phyloP scores from a whole-genome alignment of 805 yeast species.

The Candida rishiriensis region DNA sequence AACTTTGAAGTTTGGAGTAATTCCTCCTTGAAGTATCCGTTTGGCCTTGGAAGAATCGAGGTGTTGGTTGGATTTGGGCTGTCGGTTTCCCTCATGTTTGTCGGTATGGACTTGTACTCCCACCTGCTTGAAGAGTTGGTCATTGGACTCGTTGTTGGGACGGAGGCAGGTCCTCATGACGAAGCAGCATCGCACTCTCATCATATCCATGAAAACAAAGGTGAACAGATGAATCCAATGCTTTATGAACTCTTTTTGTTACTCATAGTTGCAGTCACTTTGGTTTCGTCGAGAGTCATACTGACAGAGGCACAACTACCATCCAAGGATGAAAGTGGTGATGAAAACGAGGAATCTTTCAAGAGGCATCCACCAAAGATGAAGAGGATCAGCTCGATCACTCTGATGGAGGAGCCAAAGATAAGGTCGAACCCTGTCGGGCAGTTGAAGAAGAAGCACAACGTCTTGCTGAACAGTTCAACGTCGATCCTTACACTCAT shows the following conservation, averaged over 20 bases:
- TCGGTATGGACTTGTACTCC: slow-evolving; percentile 83
- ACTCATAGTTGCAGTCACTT: slow-evolving; percentile 25
- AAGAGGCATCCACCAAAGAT: slow-evolving; percentile 6
- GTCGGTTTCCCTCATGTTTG: slow-evolving; percentile 79
- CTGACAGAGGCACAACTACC: slow-evolving; percentile 4
- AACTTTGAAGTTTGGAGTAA: slow-evolving; percentile 91
- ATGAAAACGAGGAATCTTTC: background rate
- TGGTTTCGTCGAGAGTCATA: slow-evolving; percentile 29
- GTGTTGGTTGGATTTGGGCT: slow-evolving; percentile 85
- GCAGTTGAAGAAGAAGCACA: slow-evolving; percentile 11
- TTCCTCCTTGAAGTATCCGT: slow-evolving; percentile 79
- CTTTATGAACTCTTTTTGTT: slow-evolving; percentile 29
- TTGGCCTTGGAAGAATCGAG: slow-evolving; percentile 89
- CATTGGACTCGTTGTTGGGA: slow-evolving; percentile 35
- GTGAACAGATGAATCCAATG: slow-evolving; percentile 17
- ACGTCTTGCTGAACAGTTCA: slow-evolving; percentile 30
- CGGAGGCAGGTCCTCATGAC: slow-evolving; percentile 9
- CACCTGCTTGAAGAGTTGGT: slow-evolving; percentile 81
- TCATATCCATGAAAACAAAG: slow-evolving; percentile 24
- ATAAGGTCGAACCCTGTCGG: slow-evolving; percentile 6
- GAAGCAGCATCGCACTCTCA: slow-evolving; percentile 25
- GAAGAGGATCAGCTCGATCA: slow-evolving; percentile 24
- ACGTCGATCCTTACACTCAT: slow-evolving; percentile 41
- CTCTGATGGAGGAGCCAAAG: slow-evolving; percentile 21
- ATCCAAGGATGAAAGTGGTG: slow-evolving; percentile 2